Evolutionary conservation across 2,329 filamentous ascomycete genomes (phyloP).

Genomic region (Fusarium temperatum): DNA sequence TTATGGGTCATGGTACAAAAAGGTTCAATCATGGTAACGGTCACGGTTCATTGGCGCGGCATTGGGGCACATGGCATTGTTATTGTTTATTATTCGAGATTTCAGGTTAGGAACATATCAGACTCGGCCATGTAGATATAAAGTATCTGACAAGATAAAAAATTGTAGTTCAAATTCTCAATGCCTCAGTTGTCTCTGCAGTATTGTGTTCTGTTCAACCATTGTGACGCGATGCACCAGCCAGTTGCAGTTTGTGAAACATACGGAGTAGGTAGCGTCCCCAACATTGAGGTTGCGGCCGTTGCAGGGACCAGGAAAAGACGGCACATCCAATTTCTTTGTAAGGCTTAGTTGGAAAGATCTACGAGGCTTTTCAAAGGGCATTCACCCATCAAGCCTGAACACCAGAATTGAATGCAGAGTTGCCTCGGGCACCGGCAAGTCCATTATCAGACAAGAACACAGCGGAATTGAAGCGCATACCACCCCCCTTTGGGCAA

Average conservation of each 20-base stretch:
- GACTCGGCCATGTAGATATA: conserved; percentile 13
- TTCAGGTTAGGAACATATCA: conserved; percentile 5
- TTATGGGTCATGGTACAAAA: conserved; percentile 43
- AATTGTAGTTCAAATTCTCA: conserved; percentile 1
- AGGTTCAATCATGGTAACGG: conserved; percentile 34
- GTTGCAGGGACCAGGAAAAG: conserved; percentile 10
- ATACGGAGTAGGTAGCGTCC: background rate
- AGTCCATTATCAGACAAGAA: background rate
- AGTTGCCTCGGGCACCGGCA: background rate
- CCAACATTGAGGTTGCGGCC: background rate
- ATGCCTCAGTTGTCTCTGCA: background rate
- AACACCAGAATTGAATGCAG: background rate
- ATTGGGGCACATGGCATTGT: conserved; percentile 27
- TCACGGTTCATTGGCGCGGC: conserved; percentile 27
- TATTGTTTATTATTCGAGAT: conserved; percentile 10
- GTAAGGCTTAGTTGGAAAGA: conserved; percentile 2
- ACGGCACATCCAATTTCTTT: background rate
- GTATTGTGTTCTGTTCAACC: background rate
- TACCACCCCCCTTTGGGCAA: conserved; percentile 25
- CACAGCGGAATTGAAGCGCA: conserved; percentile 25
- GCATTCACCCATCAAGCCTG: background rate
- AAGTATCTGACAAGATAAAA: conserved; percentile 22
- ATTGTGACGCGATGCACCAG: background rate
- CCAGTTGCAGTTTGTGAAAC: conserved; percentile 10
- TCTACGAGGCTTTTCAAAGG: conserved; percentile 3